phyloP scores from a whole-genome alignment of 352 stramenopile species.

The Blastocystis sp. region DNA sequence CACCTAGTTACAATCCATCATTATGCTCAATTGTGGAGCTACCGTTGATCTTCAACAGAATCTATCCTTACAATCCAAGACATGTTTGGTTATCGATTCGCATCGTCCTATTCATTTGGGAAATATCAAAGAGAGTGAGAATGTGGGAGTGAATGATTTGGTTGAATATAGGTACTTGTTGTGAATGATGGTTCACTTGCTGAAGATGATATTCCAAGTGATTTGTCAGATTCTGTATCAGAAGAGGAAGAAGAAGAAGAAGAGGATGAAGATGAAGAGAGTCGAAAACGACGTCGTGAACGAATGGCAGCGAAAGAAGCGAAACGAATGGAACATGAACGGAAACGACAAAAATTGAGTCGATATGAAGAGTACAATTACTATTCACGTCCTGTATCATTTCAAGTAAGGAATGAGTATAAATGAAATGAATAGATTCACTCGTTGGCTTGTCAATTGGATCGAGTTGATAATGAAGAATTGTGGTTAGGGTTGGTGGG shows the following conservation, averaged over 20 bases:
- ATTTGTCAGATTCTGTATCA: background rate
- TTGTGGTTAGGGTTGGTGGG: conserved; percentile 11
- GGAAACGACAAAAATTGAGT: background rate
- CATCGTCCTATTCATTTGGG: conserved; percentile 9
- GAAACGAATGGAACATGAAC: background rate
- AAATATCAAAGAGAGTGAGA: background rate
- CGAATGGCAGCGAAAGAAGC: background rate
- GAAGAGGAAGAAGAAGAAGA: background rate
- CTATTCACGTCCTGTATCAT: conserved; percentile 3
- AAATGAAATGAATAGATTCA: background rate
- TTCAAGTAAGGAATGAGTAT: background rate
- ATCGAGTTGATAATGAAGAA: conserved; percentile 3
- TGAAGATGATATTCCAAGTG: background rate
- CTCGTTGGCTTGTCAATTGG: background rate
- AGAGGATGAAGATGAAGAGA: background rate
- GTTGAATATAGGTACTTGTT: background rate
- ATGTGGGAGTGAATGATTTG: background rate
- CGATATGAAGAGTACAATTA: conserved; percentile 34
- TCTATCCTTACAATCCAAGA: background rate
- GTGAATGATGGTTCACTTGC: conserved; percentile 26
- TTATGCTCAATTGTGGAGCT: conserved; percentile 45
- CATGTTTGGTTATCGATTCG: conserved; percentile 7
- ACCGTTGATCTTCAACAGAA: background rate
- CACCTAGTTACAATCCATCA: background rate
- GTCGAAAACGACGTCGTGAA: background rate